A percentile compares a stretch with the other conserved stretches of the same genome.
These are phyloP conservation scores for Chytriomyces confervae DNA, from an alignment of 192 early-diverging fungal genomes.

Conservation along the genomic window DNA sequence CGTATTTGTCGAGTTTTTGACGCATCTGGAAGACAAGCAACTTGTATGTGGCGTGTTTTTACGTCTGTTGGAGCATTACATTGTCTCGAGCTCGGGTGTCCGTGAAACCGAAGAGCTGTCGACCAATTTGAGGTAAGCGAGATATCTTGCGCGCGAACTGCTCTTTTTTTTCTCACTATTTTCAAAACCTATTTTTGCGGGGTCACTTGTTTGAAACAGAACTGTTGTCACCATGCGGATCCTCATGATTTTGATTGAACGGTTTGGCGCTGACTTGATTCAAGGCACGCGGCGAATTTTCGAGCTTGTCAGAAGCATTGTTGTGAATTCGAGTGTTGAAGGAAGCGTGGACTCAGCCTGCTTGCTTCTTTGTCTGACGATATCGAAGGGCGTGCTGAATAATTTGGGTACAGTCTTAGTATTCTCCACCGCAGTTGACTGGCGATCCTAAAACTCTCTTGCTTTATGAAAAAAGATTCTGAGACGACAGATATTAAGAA, in stretches of 20 bases:
- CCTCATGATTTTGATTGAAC: constrained; percentile 55
- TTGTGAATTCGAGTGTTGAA: not conserved
- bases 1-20: constrained; percentile 70
- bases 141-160: no score
- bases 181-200: not conserved
- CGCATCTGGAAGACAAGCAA: constrained; percentile 56
- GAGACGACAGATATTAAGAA: constrained; percentile 1
- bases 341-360: constrained; percentile 15
- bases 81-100: constrained; percentile 53
- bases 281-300: constrained; percentile 17
- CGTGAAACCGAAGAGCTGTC: not conserved
- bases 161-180: not conserved
- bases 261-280: constrained; percentile 14
- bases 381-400: constrained; percentile 5
- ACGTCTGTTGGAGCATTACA: constrained; percentile 74
- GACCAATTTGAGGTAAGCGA: no score
- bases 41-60: constrained; percentile 78
- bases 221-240: constrained; percentile 27
- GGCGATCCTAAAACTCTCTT: no score
- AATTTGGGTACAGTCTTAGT: not conserved
- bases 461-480: no score
- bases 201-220: constrained; percentile 29
- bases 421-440: no score
- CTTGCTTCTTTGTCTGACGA: constrained; percentile 26
- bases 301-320: constrained; percentile 23